Percentiles rank a stretch among this genome's conserved stretches.
Evolutionary conservation across 176 grass and related monocot species (phyloP).

Genomic region (Ensete ventricosum): DNA sequence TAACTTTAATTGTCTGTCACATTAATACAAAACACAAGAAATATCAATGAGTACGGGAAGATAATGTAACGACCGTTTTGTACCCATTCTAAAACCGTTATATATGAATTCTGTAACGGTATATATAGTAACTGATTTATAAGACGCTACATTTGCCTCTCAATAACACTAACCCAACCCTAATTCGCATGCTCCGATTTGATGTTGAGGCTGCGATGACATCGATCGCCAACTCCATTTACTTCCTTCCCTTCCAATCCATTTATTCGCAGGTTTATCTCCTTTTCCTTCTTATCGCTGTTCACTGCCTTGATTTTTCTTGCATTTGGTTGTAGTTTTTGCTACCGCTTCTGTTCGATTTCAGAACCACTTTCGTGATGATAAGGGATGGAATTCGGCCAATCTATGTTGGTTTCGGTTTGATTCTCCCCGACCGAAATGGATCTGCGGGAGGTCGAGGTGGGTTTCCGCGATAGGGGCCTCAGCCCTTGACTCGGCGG

Average conservation of each 20-base stretch:
- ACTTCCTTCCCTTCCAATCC: not conserved
- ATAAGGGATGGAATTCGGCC: not conserved
- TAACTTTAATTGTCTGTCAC: not conserved
- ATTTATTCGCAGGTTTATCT: not conserved
- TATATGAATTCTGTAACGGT: not conserved
- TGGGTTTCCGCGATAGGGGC: conserved; percentile 5
- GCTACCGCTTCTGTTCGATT: not conserved
- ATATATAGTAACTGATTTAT: not conserved
- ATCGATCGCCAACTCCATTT: not conserved
- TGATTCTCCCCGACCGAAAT: conserved; percentile 11
- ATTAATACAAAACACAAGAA: no score
- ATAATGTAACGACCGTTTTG: not conserved
- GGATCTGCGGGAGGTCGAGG: conserved; percentile 8
- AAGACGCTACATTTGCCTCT: not conserved
- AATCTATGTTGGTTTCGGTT: conserved; percentile 2
- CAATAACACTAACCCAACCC: not conserved
- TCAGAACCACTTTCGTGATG: not conserved
- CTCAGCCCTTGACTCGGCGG: conserved; percentile 21
- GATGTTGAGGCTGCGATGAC: not conserved
- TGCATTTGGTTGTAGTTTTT: not conserved
- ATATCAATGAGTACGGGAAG: no score
- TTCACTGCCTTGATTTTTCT: not conserved
- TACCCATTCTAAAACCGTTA: not conserved
- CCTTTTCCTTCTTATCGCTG: not conserved
- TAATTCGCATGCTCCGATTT: not conserved